Evolutionary conservation across 2,329 filamentous ascomycete genomes (phyloP).

Genomic region (Huntiella abstrusa): DNA sequence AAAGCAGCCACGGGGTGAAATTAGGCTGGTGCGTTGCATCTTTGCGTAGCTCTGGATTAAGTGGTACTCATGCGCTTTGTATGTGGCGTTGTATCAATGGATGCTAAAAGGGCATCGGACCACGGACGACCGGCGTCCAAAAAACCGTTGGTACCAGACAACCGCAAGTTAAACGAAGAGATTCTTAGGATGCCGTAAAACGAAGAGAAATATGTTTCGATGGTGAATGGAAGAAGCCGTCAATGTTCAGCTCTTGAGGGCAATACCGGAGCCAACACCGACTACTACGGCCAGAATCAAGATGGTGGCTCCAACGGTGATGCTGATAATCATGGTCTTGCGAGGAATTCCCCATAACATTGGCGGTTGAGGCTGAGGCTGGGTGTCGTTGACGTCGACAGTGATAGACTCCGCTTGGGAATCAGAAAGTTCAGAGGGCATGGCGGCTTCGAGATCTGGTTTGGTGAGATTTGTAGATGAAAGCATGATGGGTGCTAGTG

Average conservation of each 20-base stretch:
- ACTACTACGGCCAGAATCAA: conserved; percentile 13
- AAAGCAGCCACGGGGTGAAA: no score
- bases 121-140: no score
- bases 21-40: no score
- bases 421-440: background rate
- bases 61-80: no score
- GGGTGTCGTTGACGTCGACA: background rate
- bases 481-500: background rate
- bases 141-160: no score
- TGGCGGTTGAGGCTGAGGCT: conserved; percentile 1
- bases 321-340: conserved; percentile 13
- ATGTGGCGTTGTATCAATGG: no score
- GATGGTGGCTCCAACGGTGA: conserved; percentile 12
- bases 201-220: no score
- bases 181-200: no score
- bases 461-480: conserved; percentile 1
- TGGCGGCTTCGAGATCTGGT: conserved; percentile 5
- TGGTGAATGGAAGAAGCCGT: background rate
- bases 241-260: conserved; percentile 11
- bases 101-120: no score
- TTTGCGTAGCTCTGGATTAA: no score
- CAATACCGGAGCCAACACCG: conserved; percentile 14
- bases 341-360: conserved; percentile 14
- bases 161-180: no score
- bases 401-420: conserved; percentile 1